Base-by-base conservation (phyloP, 2,329 filamentous ascomycete species). In the Thielaviopsis euricoi region DNA sequence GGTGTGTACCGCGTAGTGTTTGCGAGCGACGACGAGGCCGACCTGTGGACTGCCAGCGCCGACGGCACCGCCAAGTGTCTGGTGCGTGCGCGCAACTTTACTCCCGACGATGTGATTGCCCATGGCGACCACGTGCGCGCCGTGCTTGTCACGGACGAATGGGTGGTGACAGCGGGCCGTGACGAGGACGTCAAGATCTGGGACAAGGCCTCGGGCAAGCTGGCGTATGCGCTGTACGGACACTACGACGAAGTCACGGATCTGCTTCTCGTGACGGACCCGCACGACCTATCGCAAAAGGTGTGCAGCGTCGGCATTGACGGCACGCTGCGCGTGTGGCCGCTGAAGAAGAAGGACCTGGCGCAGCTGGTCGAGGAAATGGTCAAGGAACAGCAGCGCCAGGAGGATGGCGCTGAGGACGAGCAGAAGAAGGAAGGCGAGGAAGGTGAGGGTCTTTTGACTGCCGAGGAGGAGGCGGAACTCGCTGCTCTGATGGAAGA, bases 191-290 rank as follows among this genome's bases (percentile, higher is more conserved):
- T 98, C 60, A 86, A 94, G 64, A 79, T 97, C 9, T 98, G 91
- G 91, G 86, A 95, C 68, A 72, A 78, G 52, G 67, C 81, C 61
- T 84, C 81, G 9, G 88, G 87, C 4, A 82, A 85, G 67, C 73
- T 94, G 33, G 79, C 85, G 66, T 86, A 86, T 68, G 78, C 79
- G 7, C 83, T 91, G 61, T 78, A 81, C 43, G 93, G 93, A 0
- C 93, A 98, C 71, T 97, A 82, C 66, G 89, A 98, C 66, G 93
- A 97, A 69, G 85, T 98, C 15, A 96, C 89, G 0, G 88, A 85
- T 40, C 71, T 97, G 50, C 74, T 85, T 1, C 67, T 94, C 54
- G 68, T 89, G 26, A 68, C 70, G 25, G 71, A 71, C 58, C 61
- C 64, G 0, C 62, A 64, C 21, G 70, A 69, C 3, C 63, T 60